Percentiles rank a stretch among this genome's conserved stretches.
Conservation (phyloP, 2,329 filamentous ascomycete species). For the Zalaria sp. region DNA sequence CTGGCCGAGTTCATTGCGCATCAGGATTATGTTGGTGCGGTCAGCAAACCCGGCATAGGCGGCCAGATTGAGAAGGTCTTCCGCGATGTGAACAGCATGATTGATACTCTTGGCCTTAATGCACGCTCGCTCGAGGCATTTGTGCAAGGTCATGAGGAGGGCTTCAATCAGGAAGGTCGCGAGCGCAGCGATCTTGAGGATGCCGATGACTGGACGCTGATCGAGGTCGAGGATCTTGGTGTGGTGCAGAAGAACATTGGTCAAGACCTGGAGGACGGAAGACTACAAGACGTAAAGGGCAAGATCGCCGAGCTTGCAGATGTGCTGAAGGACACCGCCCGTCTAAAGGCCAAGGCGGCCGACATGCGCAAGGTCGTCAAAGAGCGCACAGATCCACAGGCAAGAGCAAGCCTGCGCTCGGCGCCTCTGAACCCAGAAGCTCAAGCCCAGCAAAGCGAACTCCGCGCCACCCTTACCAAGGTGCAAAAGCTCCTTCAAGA, state of each 20-base stretch:
- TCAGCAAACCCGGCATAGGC: slow-evolving; percentile 26
- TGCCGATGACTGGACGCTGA: slow-evolving; percentile 51
- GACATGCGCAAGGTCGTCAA: slow-evolving; percentile 67
- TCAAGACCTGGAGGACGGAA: slow-evolving; percentile 50
- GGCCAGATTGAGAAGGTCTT: slow-evolving; percentile 43
- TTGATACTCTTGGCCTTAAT: slow-evolving; percentile 83
- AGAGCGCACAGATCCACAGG: slow-evolving; percentile 52
- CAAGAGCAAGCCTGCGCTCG: slow-evolving; percentile 47
- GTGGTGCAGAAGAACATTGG: slow-evolving; percentile 38
- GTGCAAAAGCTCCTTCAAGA: slow-evolving; percentile 64
- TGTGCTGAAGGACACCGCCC: slow-evolving; percentile 54
- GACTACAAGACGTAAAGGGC: slow-evolving; percentile 51
- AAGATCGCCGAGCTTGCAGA: slow-evolving; percentile 57
- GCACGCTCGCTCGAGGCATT: slow-evolving; percentile 49
- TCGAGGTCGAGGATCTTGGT: slow-evolving; percentile 58
- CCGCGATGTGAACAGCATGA: slow-evolving; percentile 82
- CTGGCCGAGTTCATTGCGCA: slow-evolving; percentile 54
- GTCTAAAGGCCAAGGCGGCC: slow-evolving; percentile 60
- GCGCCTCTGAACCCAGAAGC: slow-evolving; percentile 77
- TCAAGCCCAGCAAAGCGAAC: slow-evolving; percentile 65
- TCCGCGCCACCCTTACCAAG: slow-evolving; percentile 60
- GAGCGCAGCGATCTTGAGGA: slow-evolving; percentile 49
- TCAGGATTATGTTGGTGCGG: slow-evolving; percentile 27
- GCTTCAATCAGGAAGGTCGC: slow-evolving; percentile 37
- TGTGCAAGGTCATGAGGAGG: slow-evolving; percentile 51